Percentiles rank a stretch among this genome's conserved stretches.
Evolutionary conservation across 768 basidiomycete species (phyloP).

Genomic region (Mycena sanguinolenta): DNA sequence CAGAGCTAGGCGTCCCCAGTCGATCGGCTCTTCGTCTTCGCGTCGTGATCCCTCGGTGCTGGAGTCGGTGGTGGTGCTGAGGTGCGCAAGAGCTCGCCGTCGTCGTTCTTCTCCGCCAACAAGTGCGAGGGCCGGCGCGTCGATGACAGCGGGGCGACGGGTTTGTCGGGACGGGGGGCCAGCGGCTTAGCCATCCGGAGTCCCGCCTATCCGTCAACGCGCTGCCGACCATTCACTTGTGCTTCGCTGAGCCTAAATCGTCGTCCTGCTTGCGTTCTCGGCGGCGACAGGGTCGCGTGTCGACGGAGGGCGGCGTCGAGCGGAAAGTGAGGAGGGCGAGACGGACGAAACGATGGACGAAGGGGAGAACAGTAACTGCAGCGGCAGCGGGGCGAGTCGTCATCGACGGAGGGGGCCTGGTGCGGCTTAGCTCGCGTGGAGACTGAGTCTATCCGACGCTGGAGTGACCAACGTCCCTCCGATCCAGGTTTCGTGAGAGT

Average conservation of each 20-base stretch:
- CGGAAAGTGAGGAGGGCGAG: neutral
- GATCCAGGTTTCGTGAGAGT: neutral
- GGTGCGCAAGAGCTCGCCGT: neutral
- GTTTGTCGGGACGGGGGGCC: neutral
- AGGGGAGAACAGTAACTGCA: neutral
- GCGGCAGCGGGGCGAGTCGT: neutral
- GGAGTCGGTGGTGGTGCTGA: constrained; percentile 9
- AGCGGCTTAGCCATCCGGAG: neutral
- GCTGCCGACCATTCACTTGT: neutral
- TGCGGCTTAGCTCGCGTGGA: constrained; percentile 1
- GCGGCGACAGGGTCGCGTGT: neutral
- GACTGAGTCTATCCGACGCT: neutral
- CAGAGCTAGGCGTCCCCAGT: constrained; percentile 12
- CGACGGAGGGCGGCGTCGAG: constrained; percentile 24
- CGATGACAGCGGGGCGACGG: constrained; percentile 14
- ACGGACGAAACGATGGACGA: neutral
- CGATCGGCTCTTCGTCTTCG: constrained; percentile 19
- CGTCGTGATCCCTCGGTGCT: constrained; percentile 13
- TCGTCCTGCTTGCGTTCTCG: neutral
- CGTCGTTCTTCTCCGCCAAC: neutral
- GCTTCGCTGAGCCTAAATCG: neutral
- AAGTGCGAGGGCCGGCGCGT: neutral
- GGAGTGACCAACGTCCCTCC: neutral
- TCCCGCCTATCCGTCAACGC: constrained; percentile 13
- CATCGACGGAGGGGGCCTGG: neutral